Evolutionary conservation across 768 basidiomycete species (phyloP).

Genomic region (Pholiota molesta): DNA sequence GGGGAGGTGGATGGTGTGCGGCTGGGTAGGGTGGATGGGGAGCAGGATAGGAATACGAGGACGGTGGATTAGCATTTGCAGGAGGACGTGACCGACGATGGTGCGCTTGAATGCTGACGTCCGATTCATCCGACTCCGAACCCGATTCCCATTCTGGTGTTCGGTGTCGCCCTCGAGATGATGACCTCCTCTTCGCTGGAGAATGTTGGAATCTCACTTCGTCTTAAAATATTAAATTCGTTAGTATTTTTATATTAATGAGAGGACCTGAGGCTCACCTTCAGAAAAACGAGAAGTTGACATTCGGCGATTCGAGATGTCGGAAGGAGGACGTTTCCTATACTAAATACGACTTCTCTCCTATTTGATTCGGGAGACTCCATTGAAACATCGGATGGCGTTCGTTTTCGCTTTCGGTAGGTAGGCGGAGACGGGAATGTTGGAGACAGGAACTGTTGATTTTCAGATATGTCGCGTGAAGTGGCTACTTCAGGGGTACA

Average conservation of each 20-base stretch:
- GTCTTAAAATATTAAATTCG: background rate
- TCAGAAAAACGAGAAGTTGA: background rate
- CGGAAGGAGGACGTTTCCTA: background rate
- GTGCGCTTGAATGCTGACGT: background rate
- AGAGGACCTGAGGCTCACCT: background rate
- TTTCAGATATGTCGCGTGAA: background rate
- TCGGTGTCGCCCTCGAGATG: conserved; percentile 5
- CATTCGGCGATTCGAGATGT: background rate
- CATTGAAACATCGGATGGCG: conserved; percentile 4
- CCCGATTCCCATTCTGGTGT: conserved; percentile 11
- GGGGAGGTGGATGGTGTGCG: conserved; percentile 24
- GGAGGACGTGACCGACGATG: background rate
- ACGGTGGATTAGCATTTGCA: conserved; percentile 1
- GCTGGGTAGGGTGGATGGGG: conserved; percentile 15
- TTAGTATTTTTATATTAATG: background rate
- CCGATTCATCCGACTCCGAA: conserved; percentile 15
- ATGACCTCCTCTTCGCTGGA: conserved; percentile 7
- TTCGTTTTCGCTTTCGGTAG: conserved; percentile 14
- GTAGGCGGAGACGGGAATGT: conserved; percentile 8
- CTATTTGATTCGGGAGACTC: background rate
- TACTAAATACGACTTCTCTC: background rate
- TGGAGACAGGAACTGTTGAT: background rate
- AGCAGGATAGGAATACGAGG: conserved; percentile 24
- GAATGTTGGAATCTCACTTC: background rate
- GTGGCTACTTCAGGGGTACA: background rate